Conservation (phyloP, 2,329 filamentous ascomycete genomes). For the Penicillium paneum region DNA sequence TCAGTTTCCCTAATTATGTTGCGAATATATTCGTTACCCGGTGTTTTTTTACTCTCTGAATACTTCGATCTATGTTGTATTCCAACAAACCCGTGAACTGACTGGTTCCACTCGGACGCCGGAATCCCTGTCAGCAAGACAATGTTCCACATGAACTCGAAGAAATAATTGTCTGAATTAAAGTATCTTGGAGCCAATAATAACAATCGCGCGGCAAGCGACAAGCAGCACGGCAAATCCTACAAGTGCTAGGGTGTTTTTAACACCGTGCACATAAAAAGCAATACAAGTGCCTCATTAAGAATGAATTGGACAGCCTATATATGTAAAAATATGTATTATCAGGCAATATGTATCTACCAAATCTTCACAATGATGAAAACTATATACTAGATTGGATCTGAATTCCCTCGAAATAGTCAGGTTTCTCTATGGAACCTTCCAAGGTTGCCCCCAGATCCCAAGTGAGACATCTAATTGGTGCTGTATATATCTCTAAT, state of each 20-base stretch:
- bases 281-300: not conserved
- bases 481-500: not conserved
- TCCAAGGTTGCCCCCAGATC: not conserved
- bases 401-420: not conserved
- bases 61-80: not conserved
- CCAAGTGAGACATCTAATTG: not conserved
- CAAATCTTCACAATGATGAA: too few species aligned
- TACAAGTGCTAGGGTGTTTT: not conserved
- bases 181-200: not conserved
- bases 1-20: not conserved
- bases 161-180: not conserved
- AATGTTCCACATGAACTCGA: constrained; percentile 9
- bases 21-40: not conserved
- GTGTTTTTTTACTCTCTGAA: not conserved
- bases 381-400: not conserved
- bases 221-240: constrained; percentile 7
- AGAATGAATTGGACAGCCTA: not conserved
- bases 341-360: not conserved
- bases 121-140: constrained; percentile 2
- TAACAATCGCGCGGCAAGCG: not conserved
- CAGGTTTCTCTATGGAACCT: not conserved
- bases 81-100: constrained; percentile 2
- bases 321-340: not conserved
- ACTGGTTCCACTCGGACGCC: constrained; percentile 7
- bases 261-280: too few species aligned